Conservation (phyloP, 768 basidiomycete genomes). For the Collybia mongolica region DNA sequence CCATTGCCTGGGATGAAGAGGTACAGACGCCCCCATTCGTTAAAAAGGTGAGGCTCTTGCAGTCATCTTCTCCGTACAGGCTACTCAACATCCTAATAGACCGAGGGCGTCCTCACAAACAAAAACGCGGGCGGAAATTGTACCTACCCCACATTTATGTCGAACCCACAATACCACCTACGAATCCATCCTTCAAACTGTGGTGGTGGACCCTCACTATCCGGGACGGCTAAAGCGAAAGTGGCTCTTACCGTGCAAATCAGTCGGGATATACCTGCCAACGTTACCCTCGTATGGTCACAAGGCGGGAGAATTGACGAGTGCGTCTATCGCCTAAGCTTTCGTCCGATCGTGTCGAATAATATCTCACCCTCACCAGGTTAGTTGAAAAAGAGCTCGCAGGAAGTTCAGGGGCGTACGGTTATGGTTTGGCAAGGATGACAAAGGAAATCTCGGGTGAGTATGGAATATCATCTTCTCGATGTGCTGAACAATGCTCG, state of each 20-base stretch:
- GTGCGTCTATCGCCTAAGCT: constrained; percentile 44
- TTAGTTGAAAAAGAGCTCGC: constrained; percentile 67
- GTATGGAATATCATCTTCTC: constrained; percentile 6
- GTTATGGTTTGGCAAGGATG: constrained; percentile 67
- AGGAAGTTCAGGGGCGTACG: constrained; percentile 78
- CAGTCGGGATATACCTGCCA: constrained; percentile 67
- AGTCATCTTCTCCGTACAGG: background rate
- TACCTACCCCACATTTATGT: constrained; percentile 76
- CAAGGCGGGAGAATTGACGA: constrained; percentile 71
- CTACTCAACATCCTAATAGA: constrained; percentile 30
- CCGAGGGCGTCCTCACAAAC: constrained; percentile 59
- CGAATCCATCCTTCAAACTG: constrained; percentile 42
- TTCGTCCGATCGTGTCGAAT: background rate
- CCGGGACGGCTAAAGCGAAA: constrained; percentile 31
- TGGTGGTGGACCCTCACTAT: constrained; percentile 3
- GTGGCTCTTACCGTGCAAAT: constrained; percentile 50
- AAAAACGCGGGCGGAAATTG: constrained; percentile 86
- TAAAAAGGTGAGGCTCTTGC: constrained; percentile 29
- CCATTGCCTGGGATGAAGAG: constrained; percentile 48
- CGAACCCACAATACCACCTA: constrained; percentile 87
- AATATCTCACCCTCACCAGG: constrained; percentile 25
- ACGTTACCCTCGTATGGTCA: constrained; percentile 73
- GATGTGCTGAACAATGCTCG: background rate
- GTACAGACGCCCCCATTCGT: constrained; percentile 35
- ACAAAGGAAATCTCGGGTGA: constrained; percentile 54